Base-by-base conservation (phyloP, 352 stramenopile species). In the Globisporangium echinulatum region DNA sequence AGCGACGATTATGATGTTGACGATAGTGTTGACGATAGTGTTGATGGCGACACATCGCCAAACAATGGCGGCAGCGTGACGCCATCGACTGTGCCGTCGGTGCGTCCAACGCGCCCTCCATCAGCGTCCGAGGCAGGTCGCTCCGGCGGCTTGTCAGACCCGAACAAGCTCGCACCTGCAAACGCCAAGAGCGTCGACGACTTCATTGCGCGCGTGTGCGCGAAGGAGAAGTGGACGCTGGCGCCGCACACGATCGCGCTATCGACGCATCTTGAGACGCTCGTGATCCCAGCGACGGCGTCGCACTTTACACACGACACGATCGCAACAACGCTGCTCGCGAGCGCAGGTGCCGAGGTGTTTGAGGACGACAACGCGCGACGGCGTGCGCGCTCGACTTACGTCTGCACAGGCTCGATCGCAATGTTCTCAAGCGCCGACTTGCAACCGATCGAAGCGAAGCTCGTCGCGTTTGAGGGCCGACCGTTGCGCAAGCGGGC, bases 381-480 rank as follows among this genome's bases (percentile, higher is more conserved):
- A 54, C 46, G 46, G 11, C 11, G 11, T 48, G 8, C 51, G 46
- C 49, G 59, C 11, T 60, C 58, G 8, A 67, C 43, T 49, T 70
- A 65, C 52, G 49, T 61, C 10, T 63, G 62, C n/a, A 40, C 53
- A 3, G 59, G 59, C 48, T 43, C 52, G 33, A 40, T 75, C 43
- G 46, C 48, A 39, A 63, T 75, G 50, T 64, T 65, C 50, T 68
- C 69, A 5, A 68, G n/a, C 47, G 59, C 39, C 4, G 59, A 71
- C 47, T 51, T 71, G 17, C 42, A 33, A 4, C 17, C 25, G 1
- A 52, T 65, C 39, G 19, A 53, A 13, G n/a, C 37, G 9, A 65
- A 17, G 19, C 46, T 65, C 25, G 42, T 47, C 2, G 33, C 11
- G 14, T 60, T 65, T 33, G 59, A 61, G 19, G 17, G 36, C 25